Percentiles rank a stretch among this genome's conserved stretches.
phyloP scores from a whole-genome alignment of 139 green algal species.

The Picochlorum sp. region DNA sequence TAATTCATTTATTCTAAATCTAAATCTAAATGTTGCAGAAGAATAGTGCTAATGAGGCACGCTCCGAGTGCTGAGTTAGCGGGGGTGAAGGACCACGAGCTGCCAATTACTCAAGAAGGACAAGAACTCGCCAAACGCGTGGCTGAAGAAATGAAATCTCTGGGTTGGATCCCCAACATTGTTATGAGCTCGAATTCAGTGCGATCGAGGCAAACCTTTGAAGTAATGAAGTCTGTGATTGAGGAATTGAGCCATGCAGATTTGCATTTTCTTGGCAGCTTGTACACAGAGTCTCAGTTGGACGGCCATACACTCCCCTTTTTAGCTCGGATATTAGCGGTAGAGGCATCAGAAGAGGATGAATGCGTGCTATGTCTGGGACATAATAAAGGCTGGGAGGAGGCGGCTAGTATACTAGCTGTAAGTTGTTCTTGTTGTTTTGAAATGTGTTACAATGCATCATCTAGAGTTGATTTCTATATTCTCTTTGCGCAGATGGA shows the following conservation, averaged over 20 bases:
- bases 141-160: constrained; percentile 26
- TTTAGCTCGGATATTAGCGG: constrained; percentile 29
- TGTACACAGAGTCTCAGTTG: constrained; percentile 75
- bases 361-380: constrained; percentile 66
- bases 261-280: constrained; percentile 55
- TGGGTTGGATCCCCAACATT: constrained; percentile 69
- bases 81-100: constrained; percentile 51
- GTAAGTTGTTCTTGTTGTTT: background rate
- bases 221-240: constrained; percentile 54
- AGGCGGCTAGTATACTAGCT: constrained; percentile 61
- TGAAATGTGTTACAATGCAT: background rate
- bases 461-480: background rate
- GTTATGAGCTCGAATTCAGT: constrained; percentile 48
- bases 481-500: background rate
- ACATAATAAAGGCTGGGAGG: constrained; percentile 78
- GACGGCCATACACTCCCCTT: constrained; percentile 57
- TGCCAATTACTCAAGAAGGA: constrained; percentile 40
- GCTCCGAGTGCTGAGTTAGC: constrained; percentile 47
- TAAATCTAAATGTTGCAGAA: constrained; percentile 15
- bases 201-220: constrained; percentile 71
- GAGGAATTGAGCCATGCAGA: constrained; percentile 39
- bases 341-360: constrained; percentile 11
- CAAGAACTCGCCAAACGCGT: constrained; percentile 22
- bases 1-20: background rate
- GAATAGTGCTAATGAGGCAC: constrained; percentile 70